phyloP scores from a whole-genome alignment of 2,329 filamentous ascomycete genomes.

The Fusarium incarnatum region DNA sequence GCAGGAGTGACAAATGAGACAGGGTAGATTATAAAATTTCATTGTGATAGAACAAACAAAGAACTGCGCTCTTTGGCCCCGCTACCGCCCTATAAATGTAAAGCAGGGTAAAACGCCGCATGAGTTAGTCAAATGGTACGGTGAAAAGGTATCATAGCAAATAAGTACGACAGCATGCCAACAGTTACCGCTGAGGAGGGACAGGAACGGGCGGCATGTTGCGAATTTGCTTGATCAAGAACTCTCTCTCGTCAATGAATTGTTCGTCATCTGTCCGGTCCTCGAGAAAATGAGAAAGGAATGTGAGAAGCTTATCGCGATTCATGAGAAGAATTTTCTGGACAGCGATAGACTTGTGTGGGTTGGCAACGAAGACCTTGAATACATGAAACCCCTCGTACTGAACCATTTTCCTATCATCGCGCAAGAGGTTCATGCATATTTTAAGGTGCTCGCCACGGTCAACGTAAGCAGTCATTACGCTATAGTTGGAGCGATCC shows the following conservation, averaged over 20 bases:
- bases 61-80: slow-evolving; percentile 22
- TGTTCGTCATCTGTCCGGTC: slow-evolving; percentile 97
- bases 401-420: slow-evolving; percentile 98
- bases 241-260: slow-evolving; percentile 97
- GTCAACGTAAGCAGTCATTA: slow-evolving; percentile 98
- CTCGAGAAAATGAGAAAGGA: slow-evolving; percentile 91
- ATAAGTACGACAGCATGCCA: neutral
- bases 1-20: slow-evolving; percentile 21
- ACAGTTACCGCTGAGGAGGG: slow-evolving; percentile 59
- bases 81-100: slow-evolving; percentile 12
- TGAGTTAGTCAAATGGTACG: slow-evolving; percentile 27
- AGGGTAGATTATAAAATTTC: slow-evolving; percentile 26
- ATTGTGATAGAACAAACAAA: slow-evolving; percentile 28
- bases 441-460: slow-evolving; percentile 96
- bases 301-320: slow-evolving; percentile 87
- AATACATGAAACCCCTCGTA: slow-evolving; percentile 99
- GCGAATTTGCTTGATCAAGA: slow-evolving; percentile 92
- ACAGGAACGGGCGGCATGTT: slow-evolving; percentile 72
- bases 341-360: slow-evolving; percentile 96
- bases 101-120: slow-evolving; percentile 25
- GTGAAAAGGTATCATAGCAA: neutral
- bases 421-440: slow-evolving; percentile 95
- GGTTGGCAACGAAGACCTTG: slow-evolving; percentile 99
- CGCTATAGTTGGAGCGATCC: slow-evolving; percentile 94
- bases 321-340: slow-evolving; percentile 98